Evolutionary conservation across 2,329 filamentous ascomycete species (phyloP), one percentile per base, ranked within the genome.

Genomic region (Sporothrix luriei): DNA sequence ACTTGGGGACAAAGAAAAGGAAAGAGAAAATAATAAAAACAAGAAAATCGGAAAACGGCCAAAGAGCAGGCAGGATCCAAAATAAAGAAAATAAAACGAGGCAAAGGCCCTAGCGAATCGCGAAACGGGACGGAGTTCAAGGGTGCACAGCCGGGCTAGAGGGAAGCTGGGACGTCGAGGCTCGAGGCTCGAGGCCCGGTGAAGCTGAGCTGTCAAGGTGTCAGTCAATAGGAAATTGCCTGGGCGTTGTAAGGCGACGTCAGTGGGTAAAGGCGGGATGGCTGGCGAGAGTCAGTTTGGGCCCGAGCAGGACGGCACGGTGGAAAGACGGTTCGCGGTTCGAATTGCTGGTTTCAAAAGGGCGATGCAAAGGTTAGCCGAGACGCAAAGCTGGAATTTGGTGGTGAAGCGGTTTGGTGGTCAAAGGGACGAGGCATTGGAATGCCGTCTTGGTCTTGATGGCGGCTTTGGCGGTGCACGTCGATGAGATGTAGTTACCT

Each of bases 361-460:
- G 38, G 48, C 46, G 64, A 69, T 67, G 67, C 70, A 71, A 71
- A 69, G 33, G 70, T 49, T 68, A 67, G 55, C 70, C 67, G 67
- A 67, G 54, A 64, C 29, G 51, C 49, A 48, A 51, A 51, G 54
- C 57, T 51, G 62, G 33, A 29, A 51, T 29, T 11, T 3, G 21
- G 21, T 19, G 40, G 4, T 26, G 14, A n/a, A 29, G 21, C 59
- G 38, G 38, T 14, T 2, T 24, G 38, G 19, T 24, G 38, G 26
- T 19, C 33, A 33, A 33, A 7, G 9, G 33, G 29, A 21, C 21
- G 38, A 59, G 33, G 10, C 13, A 33, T 38, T n/a, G 19, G 40
- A 2, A 21, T 26, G 40, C 48, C 48, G 59, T 33, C 33, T 21
- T 29, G 40, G 59, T 33, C 33, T 21, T 29, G 40, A 48, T 48